Percentiles rank a stretch among this genome's conserved stretches.
These are phyloP conservation scores for Samsoniella hepiali DNA, from an alignment of 2,329 filamentous ascomycete species.

Conservation along the genomic window DNA sequence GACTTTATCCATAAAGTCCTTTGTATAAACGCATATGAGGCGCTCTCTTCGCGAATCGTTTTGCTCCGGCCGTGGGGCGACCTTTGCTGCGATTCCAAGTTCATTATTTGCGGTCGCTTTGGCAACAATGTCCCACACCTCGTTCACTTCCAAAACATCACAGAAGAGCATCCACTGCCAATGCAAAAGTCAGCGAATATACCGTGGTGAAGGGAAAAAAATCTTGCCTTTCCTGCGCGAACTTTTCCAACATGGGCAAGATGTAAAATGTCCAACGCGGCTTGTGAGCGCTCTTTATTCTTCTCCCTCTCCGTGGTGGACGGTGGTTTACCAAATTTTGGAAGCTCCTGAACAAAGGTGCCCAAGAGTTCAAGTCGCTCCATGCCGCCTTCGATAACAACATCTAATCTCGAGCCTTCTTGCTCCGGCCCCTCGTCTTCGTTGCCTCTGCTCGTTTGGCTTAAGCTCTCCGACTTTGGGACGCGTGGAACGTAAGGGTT, in stretches of 20 bases:
- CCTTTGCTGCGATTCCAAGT: constrained; percentile 71
- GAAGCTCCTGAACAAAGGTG: constrained; percentile 48
- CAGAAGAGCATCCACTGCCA: constrained; percentile 73
- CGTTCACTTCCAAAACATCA: constrained; percentile 50
- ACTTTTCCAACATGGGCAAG: constrained; percentile 59
- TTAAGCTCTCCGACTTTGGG: constrained; percentile 32
- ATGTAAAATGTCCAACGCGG: constrained; percentile 54
- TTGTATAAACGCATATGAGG: constrained; percentile 75
- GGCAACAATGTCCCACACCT: constrained; percentile 64
- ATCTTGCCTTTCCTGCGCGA: constrained; percentile 60
- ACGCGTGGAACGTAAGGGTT: constrained; percentile 55
- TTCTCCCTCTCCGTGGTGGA: constrained; percentile 44
- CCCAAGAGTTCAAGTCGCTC: constrained; percentile 46
- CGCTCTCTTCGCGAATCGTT: constrained; percentile 42
- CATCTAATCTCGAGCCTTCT: constrained; percentile 42
- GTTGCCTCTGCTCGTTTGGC: constrained; percentile 40
- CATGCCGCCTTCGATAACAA: constrained; percentile 52
- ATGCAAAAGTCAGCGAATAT: neutral
- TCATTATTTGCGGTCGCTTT: constrained; percentile 64
- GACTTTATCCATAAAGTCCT: constrained; percentile 64
- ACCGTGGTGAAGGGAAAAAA: too few relatives aligned
- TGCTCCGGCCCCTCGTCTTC: constrained; percentile 49
- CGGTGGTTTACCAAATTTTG: constrained; percentile 33
- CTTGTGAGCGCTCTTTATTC: constrained; percentile 46
- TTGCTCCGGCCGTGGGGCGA: constrained; percentile 52